Base-by-base conservation (phyloP, 768 basidiomycete genomes). In the Imleria badia region DNA sequence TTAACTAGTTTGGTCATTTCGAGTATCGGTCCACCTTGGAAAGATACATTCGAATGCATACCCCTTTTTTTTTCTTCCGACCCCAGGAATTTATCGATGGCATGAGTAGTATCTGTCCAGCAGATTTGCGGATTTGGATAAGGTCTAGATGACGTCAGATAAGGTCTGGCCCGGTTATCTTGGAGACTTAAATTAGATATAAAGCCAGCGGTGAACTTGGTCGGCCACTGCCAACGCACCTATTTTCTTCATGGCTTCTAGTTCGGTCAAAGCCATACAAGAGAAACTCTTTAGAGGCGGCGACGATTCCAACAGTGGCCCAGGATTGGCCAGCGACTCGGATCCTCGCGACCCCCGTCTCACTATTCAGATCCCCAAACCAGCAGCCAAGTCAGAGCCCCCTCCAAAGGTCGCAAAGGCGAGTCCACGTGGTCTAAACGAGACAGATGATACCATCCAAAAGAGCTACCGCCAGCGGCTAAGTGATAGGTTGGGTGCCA, bases 281-380 rank as follows among this genome's bases (percentile, higher is more conserved):
- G 83, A 80, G 30, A 90, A 82, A 72, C 77, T 92, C 36, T 91
- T 92, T 67, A 75, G 81, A 54, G 77, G 77, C 26, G 65, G 70
- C 29, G 69, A 63, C 22, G 66, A 64, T 22, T 57, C 61, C 51
- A 54, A 51, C 26, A 26, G 26, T 26, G 51, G 55, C 34, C 61
- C 55, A 40, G 63, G 45, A 36, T 54, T 26, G 26, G 6, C 59
- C 6, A 59, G 42, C 57, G 67, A 71, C 40, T 48, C 53, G n/a
- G 68, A 72, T 22, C 45, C 52, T 47, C 69, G 71, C 38, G 66
- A 69, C 43, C 61, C 66, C 46, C 70, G 71, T 40, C 80, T 82
- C 59, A 85, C 84, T n/a, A 89, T 91, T 63, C 76, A 84, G 48
- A 91, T 91, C 54, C 89, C 89, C 6, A 85, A 82, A 55, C 54